Conservation (phyloP, 2,329 filamentous ascomycete species). For the Neofusicoccum parvum region DNA sequence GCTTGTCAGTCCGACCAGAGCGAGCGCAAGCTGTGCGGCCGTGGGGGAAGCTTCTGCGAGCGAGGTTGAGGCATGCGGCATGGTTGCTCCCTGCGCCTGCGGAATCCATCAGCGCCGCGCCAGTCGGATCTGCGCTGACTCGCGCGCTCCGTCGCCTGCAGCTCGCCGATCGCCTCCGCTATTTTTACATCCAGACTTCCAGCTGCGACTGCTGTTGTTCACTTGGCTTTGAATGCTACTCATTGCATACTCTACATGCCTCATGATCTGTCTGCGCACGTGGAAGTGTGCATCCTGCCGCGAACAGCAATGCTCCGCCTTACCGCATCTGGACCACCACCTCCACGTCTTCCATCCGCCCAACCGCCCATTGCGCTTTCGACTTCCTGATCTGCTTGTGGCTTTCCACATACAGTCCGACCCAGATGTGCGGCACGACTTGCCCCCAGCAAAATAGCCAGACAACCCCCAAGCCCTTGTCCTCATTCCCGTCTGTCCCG, state of each 20-base stretch:
- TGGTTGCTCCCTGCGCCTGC: background rate
- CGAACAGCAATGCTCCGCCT: background rate
- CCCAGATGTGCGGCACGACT: slow-evolving; percentile 70
- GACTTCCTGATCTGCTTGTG: slow-evolving; percentile 14
- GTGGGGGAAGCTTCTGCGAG: background rate
- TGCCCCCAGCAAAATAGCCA: slow-evolving; percentile 79
- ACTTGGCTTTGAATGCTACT: background rate
- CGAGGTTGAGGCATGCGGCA: background rate
- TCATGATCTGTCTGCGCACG: background rate
- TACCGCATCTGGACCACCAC: slow-evolving; percentile 56
- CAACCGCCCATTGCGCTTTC: slow-evolving; percentile 6
- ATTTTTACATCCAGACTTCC: background rate
- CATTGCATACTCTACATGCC: background rate
- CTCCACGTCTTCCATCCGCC: slow-evolving; percentile 51
- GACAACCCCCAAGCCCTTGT: slow-evolving; percentile 46
- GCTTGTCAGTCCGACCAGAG: background rate
- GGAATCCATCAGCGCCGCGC: background rate
- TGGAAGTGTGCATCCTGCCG: background rate
- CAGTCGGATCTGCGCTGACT: background rate
- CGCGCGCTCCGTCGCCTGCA: background rate
- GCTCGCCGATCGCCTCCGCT: background rate
- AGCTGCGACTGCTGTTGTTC: background rate
- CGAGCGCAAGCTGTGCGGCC: background rate
- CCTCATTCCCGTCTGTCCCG: slow-evolving; percentile 26
- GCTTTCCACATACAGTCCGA: slow-evolving; percentile 21